Percentiles rank a stretch among this genome's conserved stretches.
These are phyloP conservation scores for Ettlia oleoabundans DNA, from an alignment of 139 green algal genomes.

Conservation along the genomic window DNA sequence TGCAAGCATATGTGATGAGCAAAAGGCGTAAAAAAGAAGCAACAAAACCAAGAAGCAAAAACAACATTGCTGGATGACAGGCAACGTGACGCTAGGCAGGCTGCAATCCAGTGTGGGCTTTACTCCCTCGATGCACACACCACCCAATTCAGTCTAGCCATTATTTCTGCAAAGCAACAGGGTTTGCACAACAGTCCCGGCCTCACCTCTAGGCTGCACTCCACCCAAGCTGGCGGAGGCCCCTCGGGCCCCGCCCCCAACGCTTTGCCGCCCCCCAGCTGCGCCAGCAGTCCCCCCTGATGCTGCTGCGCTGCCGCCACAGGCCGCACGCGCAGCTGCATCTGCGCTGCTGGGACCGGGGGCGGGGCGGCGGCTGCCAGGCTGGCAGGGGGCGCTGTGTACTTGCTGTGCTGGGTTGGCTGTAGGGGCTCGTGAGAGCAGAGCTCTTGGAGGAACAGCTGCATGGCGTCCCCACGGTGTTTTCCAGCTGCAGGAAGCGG, in stretches of 20 bases:
- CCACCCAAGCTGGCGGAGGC: not conserved
- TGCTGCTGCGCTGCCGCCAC: not conserved
- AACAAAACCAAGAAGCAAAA: not conserved
- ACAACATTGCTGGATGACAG: no score
- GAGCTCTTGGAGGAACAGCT: conserved; percentile 32
- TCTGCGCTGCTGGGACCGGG: not conserved
- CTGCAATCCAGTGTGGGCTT: not conserved
- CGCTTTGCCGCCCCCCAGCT: conserved; percentile 16
- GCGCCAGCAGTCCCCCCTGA: not conserved
- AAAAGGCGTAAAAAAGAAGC: not conserved
- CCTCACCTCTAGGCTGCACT: conserved; percentile 9
- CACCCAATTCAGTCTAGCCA: no score
- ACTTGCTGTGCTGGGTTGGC: conserved; percentile 28
- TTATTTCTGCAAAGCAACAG: not conserved
- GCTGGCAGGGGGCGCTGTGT: not conserved
- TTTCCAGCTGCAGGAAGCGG: not conserved
- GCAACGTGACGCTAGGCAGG: not conserved
- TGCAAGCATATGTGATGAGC: not conserved
- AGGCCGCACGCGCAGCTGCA: conserved; percentile 13
- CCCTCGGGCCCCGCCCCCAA: not conserved
- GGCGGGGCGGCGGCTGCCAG: not conserved
- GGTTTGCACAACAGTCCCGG: not conserved
- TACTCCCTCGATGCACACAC: no score
- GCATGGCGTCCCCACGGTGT: conserved; percentile 30
- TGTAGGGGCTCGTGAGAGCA: conserved; percentile 1